Evolutionary conservation across 495 filamentous ascomycete species (phyloP).

Genomic region (Pseudevernia furfuracea): DNA sequence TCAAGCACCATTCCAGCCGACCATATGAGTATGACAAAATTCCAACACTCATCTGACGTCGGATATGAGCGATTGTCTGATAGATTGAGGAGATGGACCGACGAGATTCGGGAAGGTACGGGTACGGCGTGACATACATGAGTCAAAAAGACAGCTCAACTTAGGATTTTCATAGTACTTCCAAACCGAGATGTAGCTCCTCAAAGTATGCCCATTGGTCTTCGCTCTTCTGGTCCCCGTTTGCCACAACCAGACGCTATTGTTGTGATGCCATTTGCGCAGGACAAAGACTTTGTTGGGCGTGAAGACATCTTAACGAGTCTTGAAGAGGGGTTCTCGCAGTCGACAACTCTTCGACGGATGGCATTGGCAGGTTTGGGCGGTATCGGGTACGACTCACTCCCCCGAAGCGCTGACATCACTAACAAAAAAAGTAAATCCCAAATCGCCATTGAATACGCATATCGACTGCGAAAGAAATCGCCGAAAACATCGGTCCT

Average conservation of each 20-base stretch:
- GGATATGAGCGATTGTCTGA: background rate
- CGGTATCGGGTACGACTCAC: conserved; percentile 39
- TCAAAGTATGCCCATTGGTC: background rate
- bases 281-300: conserved; percentile 38
- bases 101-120: background rate
- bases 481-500: conserved; percentile 35
- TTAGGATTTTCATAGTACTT: background rate
- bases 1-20: background rate
- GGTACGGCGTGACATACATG: background rate
- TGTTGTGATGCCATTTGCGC: conserved; percentile 30
- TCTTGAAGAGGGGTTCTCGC: conserved; percentile 29
- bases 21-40: conserved; percentile 4
- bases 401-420: background rate
- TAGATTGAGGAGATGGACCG: background rate
- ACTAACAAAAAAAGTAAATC: conserved; percentile 36
- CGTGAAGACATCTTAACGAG: conserved; percentile 30
- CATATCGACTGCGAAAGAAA: conserved; percentile 30
- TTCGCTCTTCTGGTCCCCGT: no score
- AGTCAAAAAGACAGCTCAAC: background rate
- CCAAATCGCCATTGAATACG: conserved; percentile 44
- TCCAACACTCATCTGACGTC: background rate
- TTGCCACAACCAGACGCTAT: background rate
- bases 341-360: conserved; percentile 25
- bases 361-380: conserved; percentile 37
- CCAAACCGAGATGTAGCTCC: background rate